These are phyloP conservation scores for Pelargonium fulgidum DNA, from an alignment of 441 rosid genomes.

Conservation along the genomic window DNA sequence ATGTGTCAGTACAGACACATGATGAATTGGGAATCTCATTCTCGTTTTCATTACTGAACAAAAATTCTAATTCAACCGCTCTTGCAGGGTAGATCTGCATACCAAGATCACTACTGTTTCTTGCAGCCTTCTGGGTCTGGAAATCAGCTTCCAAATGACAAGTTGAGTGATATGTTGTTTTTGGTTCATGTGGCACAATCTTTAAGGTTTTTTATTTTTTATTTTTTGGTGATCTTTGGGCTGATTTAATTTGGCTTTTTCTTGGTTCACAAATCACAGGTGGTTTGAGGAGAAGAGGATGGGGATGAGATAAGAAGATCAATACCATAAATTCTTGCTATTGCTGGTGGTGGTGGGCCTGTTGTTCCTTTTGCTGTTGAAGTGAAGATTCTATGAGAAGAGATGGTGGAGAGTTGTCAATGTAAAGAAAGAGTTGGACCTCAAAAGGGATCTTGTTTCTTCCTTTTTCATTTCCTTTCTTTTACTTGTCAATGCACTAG, in stretches of 20 bases:
- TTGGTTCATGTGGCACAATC: background rate
- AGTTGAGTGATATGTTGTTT: slow-evolving; percentile 39
- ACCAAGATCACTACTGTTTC: slow-evolving; percentile 48
- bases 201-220: no score
- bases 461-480: slow-evolving; percentile 18
- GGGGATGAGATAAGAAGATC: slow-evolving; percentile 20
- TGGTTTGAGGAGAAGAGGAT: slow-evolving; percentile 29
- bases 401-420: no score
- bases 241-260: background rate
- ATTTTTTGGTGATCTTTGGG: background rate
- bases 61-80: no score
- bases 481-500: slow-evolving; percentile 31
- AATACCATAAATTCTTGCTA: slow-evolving; percentile 9
- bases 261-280: slow-evolving; percentile 29
- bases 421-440: slow-evolving; percentile 22
- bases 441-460: slow-evolving; percentile 25
- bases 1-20: no score
- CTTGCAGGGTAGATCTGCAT: slow-evolving; percentile 53
- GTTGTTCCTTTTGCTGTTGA: slow-evolving; percentile 9
- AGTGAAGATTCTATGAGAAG: no score
- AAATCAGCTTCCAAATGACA: slow-evolving; percentile 44
- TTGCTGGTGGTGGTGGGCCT: slow-evolving; percentile 19
- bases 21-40: no score
- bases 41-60: no score
- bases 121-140: slow-evolving; percentile 42